phyloP scores from a whole-genome alignment of 2,329 filamentous ascomycete species.

The Colletotrichum paranaense region DNA sequence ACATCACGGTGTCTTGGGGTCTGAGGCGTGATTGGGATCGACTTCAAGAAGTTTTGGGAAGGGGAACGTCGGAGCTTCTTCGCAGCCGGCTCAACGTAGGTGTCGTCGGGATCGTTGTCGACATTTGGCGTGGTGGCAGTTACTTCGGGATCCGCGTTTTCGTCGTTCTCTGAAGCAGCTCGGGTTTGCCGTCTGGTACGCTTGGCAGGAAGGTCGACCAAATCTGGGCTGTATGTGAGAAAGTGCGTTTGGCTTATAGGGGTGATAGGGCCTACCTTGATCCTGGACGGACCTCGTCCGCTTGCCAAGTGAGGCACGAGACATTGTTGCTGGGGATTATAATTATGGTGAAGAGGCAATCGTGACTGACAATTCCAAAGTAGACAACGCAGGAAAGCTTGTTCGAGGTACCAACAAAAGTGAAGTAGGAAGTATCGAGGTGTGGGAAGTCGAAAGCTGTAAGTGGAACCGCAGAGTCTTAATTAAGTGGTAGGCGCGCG shows the following conservation, averaged over 20 bases:
- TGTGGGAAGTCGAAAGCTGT: not conserved
- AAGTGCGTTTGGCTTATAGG: not conserved
- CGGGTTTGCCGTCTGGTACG: slow-evolving; percentile 57
- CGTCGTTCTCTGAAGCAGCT: slow-evolving; percentile 66
- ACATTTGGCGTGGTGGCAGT: slow-evolving; percentile 55
- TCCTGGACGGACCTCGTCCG: slow-evolving; percentile 37
- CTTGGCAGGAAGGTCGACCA: slow-evolving; percentile 53
- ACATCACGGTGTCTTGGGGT: slow-evolving; percentile 86
- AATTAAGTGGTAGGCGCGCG: slow-evolving; percentile 32
- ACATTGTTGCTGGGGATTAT: slow-evolving; percentile 32
- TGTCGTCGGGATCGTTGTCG: slow-evolving; percentile 54
- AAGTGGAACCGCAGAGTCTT: slow-evolving; percentile 33
- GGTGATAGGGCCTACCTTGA: slow-evolving; percentile 35
- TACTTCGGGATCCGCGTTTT: slow-evolving; percentile 68
- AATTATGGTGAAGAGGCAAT: slow-evolving; percentile 11
- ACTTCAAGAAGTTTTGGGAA: slow-evolving; percentile 47
- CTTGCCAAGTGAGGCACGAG: slow-evolving; percentile 40
- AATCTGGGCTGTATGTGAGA: slow-evolving; percentile 15
- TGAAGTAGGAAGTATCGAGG: slow-evolving; percentile 4
- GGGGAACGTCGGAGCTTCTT: slow-evolving; percentile 41
- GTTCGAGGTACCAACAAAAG: not conserved
- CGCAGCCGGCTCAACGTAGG: slow-evolving; percentile 41
- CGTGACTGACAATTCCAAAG: slow-evolving; percentile 4
- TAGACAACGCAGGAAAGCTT: not conserved
- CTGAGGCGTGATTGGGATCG: slow-evolving; percentile 73